phyloP scores from a whole-genome alignment of 257 asterid species.

The Solanum tarapatanum region DNA sequence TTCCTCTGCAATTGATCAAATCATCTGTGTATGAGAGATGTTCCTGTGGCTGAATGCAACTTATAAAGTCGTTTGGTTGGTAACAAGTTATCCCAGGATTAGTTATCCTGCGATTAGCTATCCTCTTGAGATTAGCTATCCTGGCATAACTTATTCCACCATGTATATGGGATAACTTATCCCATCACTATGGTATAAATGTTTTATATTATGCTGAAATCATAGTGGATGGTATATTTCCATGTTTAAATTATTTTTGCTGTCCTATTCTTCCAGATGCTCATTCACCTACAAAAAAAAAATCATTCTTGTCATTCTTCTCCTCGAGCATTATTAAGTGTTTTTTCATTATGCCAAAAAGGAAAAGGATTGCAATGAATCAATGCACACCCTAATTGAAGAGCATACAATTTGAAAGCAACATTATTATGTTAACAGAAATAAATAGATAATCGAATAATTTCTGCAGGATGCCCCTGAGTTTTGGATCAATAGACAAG shows the following conservation, averaged over 20 bases:
- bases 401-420: background rate
- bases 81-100: no score
- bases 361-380: background rate
- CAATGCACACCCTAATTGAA: background rate
- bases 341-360: background rate
- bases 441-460: background rate
- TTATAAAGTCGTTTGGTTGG: background rate
- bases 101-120: no score
- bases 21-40: background rate
- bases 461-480: conserved; percentile 90
- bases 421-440: background rate
- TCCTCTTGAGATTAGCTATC: no score
- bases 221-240: background rate
- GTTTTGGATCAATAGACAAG: conserved; percentile 94
- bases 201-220: background rate
- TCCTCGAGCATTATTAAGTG: background rate
- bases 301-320: background rate
- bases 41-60: background rate
- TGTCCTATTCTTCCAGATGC: background rate
- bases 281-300: background rate
- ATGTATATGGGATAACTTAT: no score
- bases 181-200: no score
- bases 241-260: background rate
- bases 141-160: no score
- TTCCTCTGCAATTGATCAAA: background rate